These are phyloP conservation scores for Pyrenula aspistea DNA, from an alignment of 495 filamentous ascomycete species.

Conservation along the genomic window DNA sequence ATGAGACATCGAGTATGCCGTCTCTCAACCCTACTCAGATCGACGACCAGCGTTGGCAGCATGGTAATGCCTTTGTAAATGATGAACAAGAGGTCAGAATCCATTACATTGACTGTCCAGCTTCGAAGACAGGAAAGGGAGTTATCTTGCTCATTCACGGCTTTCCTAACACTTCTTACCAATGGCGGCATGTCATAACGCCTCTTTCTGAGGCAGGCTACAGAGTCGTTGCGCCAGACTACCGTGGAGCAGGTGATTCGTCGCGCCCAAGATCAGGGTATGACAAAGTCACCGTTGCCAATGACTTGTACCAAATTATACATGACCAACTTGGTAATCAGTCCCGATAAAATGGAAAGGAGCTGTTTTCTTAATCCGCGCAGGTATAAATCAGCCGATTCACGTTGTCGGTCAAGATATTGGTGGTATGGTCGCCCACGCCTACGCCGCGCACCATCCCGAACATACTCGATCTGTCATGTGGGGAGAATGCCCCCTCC, in stretches of 20 bases:
- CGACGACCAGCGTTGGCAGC: neutral
- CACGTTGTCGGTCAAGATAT: conserved; percentile 36
- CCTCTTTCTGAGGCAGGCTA: conserved; percentile 28
- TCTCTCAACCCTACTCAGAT: neutral
- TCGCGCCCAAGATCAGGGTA: conserved; percentile 24
- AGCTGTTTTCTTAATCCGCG: neutral
- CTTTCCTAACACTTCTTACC: conserved; percentile 31
- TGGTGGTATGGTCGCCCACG: conserved; percentile 31
- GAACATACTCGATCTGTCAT: conserved; percentile 18
- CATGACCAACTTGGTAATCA: neutral
- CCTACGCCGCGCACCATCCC: conserved; percentile 20
- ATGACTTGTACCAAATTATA: conserved; percentile 7
- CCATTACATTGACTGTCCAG: neutral
- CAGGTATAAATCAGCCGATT: conserved; percentile 21
- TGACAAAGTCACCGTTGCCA: conserved; percentile 22
- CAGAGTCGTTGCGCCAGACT: conserved; percentile 28
- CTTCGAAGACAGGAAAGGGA: conserved; percentile 15
- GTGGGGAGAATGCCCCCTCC: conserved; percentile 34
- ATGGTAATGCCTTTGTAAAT: neutral
- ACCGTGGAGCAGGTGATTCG: conserved; percentile 30
- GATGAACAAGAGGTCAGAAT: neutral
- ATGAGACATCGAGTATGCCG: neutral
- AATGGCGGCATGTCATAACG: conserved; percentile 27
- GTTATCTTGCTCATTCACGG: conserved; percentile 7
- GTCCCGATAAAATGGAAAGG: neutral